phyloP scores from a whole-genome alignment of 768 basidiomycete genomes.

The Pisolithus marmoratus region DNA sequence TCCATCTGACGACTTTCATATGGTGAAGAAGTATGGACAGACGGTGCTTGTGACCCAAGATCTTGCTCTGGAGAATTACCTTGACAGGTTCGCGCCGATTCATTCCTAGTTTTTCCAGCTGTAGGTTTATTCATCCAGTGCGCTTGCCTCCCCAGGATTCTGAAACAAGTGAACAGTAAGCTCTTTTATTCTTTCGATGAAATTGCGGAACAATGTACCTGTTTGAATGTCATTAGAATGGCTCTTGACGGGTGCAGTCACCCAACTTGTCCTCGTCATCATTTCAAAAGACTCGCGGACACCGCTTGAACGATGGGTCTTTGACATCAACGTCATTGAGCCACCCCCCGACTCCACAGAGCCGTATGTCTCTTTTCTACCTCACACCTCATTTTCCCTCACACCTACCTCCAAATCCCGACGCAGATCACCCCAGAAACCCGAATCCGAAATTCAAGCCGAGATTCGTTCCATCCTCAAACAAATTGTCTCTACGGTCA shows the following conservation, averaged over 20 bases:
- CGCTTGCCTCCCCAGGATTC: conserved; percentile 51
- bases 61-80: conserved; percentile 86
- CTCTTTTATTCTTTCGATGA: conserved; percentile 2
- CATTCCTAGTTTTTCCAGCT: not conserved
- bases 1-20: conserved; percentile 96
- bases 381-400: conserved; percentile 6
- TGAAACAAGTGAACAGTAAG: conserved; percentile 90
- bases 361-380: conserved; percentile 34
- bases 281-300: conserved; percentile 90
- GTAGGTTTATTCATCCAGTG: not conserved
- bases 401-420: not conserved
- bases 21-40: conserved; percentile 99
- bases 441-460: conserved; percentile 87
- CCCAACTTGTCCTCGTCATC: conserved; percentile 91
- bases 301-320: conserved; percentile 96
- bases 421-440: conserved; percentile 52
- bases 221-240: conserved; percentile 54
- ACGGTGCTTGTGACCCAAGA: conserved; percentile 94
- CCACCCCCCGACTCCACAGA: conserved; percentile 45
- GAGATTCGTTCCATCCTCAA: conserved; percentile 98
- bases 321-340: conserved; percentile 85
- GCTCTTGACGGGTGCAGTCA: conserved; percentile 89
- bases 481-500: conserved; percentile 96
- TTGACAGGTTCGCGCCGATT: conserved; percentile 53
- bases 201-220: not conserved